Conservation (phyloP, 768 basidiomycete genomes). For the Bullera alba region DNA sequence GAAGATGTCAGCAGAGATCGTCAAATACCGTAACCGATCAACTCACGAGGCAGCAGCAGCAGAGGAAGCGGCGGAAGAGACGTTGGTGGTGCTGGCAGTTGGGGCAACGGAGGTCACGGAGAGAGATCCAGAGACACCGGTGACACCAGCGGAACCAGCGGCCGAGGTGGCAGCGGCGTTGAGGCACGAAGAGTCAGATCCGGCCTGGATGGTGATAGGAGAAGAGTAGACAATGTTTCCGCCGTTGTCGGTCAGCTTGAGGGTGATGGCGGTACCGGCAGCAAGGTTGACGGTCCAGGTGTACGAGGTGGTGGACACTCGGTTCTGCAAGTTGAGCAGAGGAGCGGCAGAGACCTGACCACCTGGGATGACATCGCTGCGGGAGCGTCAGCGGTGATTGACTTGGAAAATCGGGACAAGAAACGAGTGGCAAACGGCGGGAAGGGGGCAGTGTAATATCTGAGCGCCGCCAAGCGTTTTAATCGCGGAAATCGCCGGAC, state of each 20-base stretch:
- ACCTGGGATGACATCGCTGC: slow-evolving; percentile 48
- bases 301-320: slow-evolving; percentile 15
- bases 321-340: slow-evolving; percentile 17
- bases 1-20: too few relatives aligned
- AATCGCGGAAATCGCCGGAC: neutral
- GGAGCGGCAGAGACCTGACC: slow-evolving; percentile 32
- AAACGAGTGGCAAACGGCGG: neutral
- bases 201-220: slow-evolving; percentile 34
- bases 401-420: neutral
- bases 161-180: slow-evolving; percentile 17
- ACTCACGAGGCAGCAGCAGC: neutral
- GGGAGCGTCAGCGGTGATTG: neutral
- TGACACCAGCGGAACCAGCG: neutral
- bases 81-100: slow-evolving; percentile 2
- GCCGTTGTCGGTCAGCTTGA: slow-evolving; percentile 58
- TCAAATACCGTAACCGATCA: too few relatives aligned
- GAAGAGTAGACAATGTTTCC: slow-evolving; percentile 49
- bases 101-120: slow-evolving; percentile 1
- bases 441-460: neutral
- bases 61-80: slow-evolving; percentile 9
- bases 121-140: neutral
- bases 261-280: slow-evolving; percentile 52
- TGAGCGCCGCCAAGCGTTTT: too few relatives aligned
- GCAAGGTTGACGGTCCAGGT: slow-evolving; percentile 42
- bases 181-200: slow-evolving; percentile 31